These are phyloP conservation scores for Phytophthora hybrid DNA, from an alignment of 352 stramenopile species.

Conservation along the genomic window DNA sequence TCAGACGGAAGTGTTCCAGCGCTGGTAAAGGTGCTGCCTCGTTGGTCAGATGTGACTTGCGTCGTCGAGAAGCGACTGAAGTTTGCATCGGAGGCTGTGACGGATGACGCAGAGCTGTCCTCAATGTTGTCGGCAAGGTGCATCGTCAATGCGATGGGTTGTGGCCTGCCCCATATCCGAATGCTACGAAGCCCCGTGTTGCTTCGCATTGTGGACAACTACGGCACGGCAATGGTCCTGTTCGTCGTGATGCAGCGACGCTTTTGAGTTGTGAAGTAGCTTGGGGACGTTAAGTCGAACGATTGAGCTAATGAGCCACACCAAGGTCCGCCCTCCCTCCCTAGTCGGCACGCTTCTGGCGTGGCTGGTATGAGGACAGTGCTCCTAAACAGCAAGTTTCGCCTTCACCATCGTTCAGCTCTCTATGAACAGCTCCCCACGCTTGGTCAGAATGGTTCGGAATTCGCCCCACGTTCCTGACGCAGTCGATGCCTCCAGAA, in stretches of 20 bases:
- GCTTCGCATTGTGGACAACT: not conserved
- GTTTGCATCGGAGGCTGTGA: constrained; percentile 10
- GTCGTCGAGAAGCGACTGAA: constrained; percentile 7
- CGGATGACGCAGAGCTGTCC: not conserved
- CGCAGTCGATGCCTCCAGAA: not conserved
- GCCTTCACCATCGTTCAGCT: not conserved
- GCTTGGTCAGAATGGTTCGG: not conserved
- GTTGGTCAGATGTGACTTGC: constrained; percentile 2
- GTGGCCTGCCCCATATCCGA: constrained; percentile 1
- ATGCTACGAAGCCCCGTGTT: too few species aligned
- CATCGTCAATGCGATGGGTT: not conserved
- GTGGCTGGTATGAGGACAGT: constrained; percentile 15
- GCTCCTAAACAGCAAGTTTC: not conserved
- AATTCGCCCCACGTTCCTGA: not conserved
- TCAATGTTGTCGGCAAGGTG: not conserved
- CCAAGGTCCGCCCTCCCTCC: not conserved
- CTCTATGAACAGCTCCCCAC: not conserved
- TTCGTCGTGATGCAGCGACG: not conserved
- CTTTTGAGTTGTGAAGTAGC: not conserved
- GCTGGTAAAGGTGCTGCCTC: constrained; percentile 5
- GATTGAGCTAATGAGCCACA: not conserved
- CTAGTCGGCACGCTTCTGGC: constrained; percentile 1
- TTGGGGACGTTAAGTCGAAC: not conserved
- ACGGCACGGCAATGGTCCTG: not conserved
- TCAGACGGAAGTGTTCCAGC: not conserved